These are phyloP conservation scores for Sporodiniella umbellata DNA, from an alignment of 371 early-diverging fungal genomes.

Conservation along the genomic window DNA sequence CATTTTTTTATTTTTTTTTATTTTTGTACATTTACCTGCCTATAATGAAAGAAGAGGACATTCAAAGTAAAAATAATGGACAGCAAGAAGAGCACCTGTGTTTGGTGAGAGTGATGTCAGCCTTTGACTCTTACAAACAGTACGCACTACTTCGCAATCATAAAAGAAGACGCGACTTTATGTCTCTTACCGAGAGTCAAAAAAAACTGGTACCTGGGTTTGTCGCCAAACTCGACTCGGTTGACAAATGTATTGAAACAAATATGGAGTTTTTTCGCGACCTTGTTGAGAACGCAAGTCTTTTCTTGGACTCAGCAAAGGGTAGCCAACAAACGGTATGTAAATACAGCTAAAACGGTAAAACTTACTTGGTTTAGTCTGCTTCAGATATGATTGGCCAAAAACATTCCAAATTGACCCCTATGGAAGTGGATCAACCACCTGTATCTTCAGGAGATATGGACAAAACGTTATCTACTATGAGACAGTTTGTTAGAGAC, in stretches of 20 bases:
- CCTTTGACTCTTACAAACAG: slow-evolving; percentile 69
- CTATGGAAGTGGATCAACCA: too few species aligned
- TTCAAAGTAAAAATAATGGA: too few species aligned
- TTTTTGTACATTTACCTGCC: too few species aligned
- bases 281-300: slow-evolving; percentile 37
- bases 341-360: too few species aligned
- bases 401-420: too few species aligned
- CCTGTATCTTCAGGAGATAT: slow-evolving; percentile 69
- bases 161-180: slow-evolving; percentile 68
- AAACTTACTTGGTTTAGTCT: background rate
- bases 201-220: slow-evolving; percentile 55
- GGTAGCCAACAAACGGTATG: background rate
- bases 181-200: slow-evolving; percentile 62
- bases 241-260: slow-evolving; percentile 43
- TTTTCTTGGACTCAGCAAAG: slow-evolving; percentile 30
- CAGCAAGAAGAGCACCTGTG: slow-evolving; percentile 43
- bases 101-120: slow-evolving; percentile 64
- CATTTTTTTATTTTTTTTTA: too few species aligned
- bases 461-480: slow-evolving; percentile 85
- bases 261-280: slow-evolving; percentile 45
- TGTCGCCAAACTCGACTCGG: slow-evolving; percentile 47
- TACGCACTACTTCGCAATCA: slow-evolving; percentile 67
- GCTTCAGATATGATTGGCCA: background rate
- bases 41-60: too few species aligned
- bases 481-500: slow-evolving; percentile 92